Evolutionary conservation across 805 yeast genomes (phyloP), one percentile per base, ranked within the genome.

Genomic region (Monosporozyma unispora): DNA sequence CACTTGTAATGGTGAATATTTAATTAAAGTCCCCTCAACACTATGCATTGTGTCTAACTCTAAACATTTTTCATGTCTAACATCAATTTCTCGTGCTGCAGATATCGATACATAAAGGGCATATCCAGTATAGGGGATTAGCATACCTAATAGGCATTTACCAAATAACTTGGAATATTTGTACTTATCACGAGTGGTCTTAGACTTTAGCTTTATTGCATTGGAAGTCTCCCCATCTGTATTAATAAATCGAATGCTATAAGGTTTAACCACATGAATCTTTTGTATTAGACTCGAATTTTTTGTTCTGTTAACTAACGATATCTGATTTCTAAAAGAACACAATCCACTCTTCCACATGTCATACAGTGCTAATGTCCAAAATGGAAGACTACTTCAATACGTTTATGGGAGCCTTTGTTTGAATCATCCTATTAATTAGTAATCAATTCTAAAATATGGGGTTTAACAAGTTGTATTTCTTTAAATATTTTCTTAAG

Each of bases 81-180:
- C 64, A 14, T 70, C 65, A 51, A 85, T 82, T 53, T 82, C 79
- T 25, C 67, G 61, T 46, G 74, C 74, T 2, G 91, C 77, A 33
- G 74, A 65, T 27, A 73, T 56, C 37, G 82, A 80, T 47, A 83
- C 78, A 57, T 75, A 83, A 10, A 78, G 70, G 23, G 88, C 84
- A 58, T 81, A 82, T 0, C 83, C 76, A 0, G 88, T 74, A 61
- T 86, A 86, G 1, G 83, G 69, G 3, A 65, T 53, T 22, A 68
- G 52, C 4, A 46, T 7, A n/a, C 44, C 48, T n/a, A 25, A 3
- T 3, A 46, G 2, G 6, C 37, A 25, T n/a, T 29, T 38, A 44
- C 48, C 39, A 2, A 35, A 18, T 35, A 35, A 16, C 21, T 35
- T 35, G 3, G 39, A 35, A 18, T 35, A 35, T 16, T 22, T 19